Evolutionary conservation across 2,329 filamentous ascomycete species (phyloP), one percentile per base, ranked within the genome.

Genomic region (Aureobasidium zeae): DNA sequence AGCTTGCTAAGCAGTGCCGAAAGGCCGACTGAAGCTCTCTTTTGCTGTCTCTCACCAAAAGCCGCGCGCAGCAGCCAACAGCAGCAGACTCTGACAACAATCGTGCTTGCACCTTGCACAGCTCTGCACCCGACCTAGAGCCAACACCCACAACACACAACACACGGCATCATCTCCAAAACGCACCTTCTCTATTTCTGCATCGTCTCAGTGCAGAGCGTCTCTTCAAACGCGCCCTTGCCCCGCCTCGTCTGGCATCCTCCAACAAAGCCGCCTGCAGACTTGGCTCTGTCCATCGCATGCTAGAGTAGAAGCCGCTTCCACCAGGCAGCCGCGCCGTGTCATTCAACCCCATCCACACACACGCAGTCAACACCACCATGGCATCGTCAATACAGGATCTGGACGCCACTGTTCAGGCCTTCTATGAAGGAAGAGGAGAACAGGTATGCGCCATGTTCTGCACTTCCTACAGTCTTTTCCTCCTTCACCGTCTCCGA

Each of bases 381-480:
- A 81, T 80, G 76, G 76, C 76, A 57, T 67, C 77, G 63, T 76
- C 83, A 59, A 89, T 98, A 67, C 79, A 83, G 66, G 91, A 98
- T 79, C 80, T 98, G 72, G 91, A 98, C 77, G 81, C 75, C 66
- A 91, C 87, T 55, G 89, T 96, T 74, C 88, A 85, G 65, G 80
- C 86, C 71, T 96, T 98, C 70, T 98, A 94, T 62, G 89, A 96
- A 71, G 88, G 88, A 63, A 84, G 89, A 66, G 91, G 91, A 57
- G 86, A 95, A 49, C 77, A 87, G 73, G 87, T 94, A n/a, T n/a
- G 73, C 58, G 69, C 49, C 44, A 53, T 41, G 17, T 41, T 28
- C 35, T 29, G 25, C 33, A 7, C 19, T 22, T 5, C 3, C 3
- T 16, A 12, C 13, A 39, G n/a, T n/a, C n/a, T n/a, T n/a, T n/a